These are phyloP conservation scores for Dalbergia cultrata DNA, from an alignment of 306 rosid species.

Conservation along the genomic window DNA sequence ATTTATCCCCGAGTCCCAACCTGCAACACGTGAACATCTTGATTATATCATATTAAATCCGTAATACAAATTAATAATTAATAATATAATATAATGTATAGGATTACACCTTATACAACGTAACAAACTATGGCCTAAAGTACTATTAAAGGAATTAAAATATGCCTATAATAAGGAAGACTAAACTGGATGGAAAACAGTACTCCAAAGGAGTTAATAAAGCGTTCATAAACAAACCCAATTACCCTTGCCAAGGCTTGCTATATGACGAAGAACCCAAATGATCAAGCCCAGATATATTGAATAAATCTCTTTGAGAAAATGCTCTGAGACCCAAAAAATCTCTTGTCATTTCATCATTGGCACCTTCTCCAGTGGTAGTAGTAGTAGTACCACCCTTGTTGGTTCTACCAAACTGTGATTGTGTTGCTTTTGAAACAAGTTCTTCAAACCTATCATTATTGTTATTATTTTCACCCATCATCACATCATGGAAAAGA, in stretches of 20 bases:
- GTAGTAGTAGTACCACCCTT: background rate
- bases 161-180: too few species aligned
- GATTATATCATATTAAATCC: too few species aligned
- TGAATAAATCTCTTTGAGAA: constrained; percentile 54
- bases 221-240: background rate
- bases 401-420: constrained; percentile 16
- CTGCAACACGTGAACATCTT: too few species aligned
- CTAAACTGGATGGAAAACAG: background rate
- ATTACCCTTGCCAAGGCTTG: constrained; percentile 64
- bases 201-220: background rate
- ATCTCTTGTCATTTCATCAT: constrained; percentile 73
- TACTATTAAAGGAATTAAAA: too few species aligned
- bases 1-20: too few species aligned
- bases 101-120: too few species aligned
- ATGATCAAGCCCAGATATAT: constrained; percentile 57
- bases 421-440: constrained; percentile 40
- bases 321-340: constrained; percentile 73
- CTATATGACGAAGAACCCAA: constrained; percentile 52
- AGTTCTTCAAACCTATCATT: constrained; percentile 14
- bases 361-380: background rate
- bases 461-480: constrained; percentile 1
- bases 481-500: constrained; percentile 57
- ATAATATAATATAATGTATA: too few species aligned
- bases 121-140: too few species aligned
- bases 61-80: too few species aligned